Evolutionary conservation across 177 flowering plant species (phyloP).

Genomic region (Telopea speciosissima): DNA sequence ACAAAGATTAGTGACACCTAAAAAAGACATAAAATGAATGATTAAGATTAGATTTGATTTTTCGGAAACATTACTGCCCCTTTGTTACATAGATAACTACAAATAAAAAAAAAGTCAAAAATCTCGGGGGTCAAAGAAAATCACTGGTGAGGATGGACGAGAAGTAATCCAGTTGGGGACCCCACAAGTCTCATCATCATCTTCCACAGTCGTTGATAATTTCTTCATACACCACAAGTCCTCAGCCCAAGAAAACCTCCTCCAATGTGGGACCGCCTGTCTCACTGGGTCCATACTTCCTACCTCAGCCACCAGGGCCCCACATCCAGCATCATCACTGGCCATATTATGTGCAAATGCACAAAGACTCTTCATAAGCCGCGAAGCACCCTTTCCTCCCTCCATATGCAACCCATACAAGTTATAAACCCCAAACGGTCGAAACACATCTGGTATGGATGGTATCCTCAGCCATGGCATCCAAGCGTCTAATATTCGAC

Average conservation of each 20-base stretch:
- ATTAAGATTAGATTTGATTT: too few species aligned
- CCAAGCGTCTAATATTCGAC: slow-evolving; percentile 38
- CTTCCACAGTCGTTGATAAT: slow-evolving; percentile 17
- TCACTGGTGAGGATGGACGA: slow-evolving; percentile 25
- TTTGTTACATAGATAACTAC: too few species aligned
- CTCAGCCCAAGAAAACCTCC: slow-evolving; percentile 52
- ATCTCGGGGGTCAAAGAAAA: slow-evolving; percentile 75
- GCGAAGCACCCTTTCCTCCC: slow-evolving; percentile 43
- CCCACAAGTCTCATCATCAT: slow-evolving; percentile 10
- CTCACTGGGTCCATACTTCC: slow-evolving; percentile 48
- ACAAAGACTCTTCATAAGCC: slow-evolving; percentile 52
- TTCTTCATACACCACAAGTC: slow-evolving; percentile 77
- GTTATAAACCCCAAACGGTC: slow-evolving; percentile 57
- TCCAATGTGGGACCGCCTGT: slow-evolving; percentile 62
- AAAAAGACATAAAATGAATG: too few species aligned
- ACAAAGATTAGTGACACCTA: too few species aligned
- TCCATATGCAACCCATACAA: slow-evolving; percentile 67
- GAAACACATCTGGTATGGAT: slow-evolving; percentile 59
- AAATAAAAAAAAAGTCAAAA: slow-evolving; percentile 32
- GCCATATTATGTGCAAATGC: slow-evolving; percentile 57
- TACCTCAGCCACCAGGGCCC: slow-evolving; percentile 64
- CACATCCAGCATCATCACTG: slow-evolving; percentile 42
- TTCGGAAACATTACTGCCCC: too few species aligned
- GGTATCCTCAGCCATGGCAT: slow-evolving; percentile 65
- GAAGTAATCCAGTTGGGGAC: slow-evolving; percentile 39